phyloP scores from a whole-genome alignment of 768 basidiomycete genomes.

The Leccinellum rugosiceps region DNA sequence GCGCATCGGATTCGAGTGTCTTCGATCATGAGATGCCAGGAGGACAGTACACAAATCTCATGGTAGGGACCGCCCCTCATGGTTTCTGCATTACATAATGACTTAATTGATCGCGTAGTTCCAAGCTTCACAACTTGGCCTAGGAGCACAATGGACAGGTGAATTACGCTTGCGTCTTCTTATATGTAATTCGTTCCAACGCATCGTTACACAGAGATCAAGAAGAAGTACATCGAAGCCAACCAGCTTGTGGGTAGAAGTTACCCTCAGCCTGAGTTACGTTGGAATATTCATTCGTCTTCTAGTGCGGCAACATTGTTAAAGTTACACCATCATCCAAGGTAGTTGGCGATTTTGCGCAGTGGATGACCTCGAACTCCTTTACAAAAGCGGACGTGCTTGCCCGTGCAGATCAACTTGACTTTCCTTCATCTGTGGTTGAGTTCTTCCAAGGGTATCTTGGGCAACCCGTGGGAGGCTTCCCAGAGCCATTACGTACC shows the following conservation, averaged over 20 bases:
- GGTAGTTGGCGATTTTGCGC: conserved; percentile 98
- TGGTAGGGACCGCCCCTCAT: conserved; percentile 51
- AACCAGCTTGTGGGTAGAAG: conserved; percentile 76
- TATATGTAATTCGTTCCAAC: conserved; percentile 11
- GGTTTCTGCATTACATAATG: conserved; percentile 14
- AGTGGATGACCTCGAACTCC: conserved; percentile 97
- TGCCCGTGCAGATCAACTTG: conserved; percentile 81
- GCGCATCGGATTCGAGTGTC: conserved; percentile 95
- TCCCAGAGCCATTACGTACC: conserved; percentile 94
- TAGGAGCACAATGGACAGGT: conserved; percentile 96
- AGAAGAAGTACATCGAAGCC: conserved; percentile 98
- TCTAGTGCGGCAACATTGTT: conserved; percentile 92
- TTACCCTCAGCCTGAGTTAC: neutral
- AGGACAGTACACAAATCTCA: conserved; percentile 91
- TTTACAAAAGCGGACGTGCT: conserved; percentile 85
- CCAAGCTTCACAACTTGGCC: conserved; percentile 96
- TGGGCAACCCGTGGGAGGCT: conserved; percentile 96
- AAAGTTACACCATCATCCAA: conserved; percentile 99
- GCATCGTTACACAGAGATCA: conserved; percentile 61
- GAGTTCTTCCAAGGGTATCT: conserved; percentile 99
- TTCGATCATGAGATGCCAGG: conserved; percentile 99
- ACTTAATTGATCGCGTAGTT: conserved; percentile 53
- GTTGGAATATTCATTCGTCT: conserved; percentile 5
- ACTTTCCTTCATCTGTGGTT: conserved; percentile 96
- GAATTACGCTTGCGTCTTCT: conserved; percentile 15